Percentiles rank a stretch among this genome's conserved stretches.
Conservation (phyloP, 192 early-diverging fungal genomes). For the Coemansia guatemalensis region DNA sequence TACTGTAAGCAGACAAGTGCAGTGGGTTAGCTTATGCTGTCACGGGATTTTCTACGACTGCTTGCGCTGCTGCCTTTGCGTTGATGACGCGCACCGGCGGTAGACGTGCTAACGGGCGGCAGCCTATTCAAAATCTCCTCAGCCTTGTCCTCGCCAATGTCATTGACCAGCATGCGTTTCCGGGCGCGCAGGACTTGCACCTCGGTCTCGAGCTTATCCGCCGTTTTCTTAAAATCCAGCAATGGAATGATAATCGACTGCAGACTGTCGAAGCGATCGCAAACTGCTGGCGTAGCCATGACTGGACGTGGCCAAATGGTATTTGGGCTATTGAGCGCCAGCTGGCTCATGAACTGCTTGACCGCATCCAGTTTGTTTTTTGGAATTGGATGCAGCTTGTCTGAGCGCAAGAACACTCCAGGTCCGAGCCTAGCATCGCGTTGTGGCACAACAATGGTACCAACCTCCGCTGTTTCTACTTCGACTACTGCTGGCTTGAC, state of each 20-base stretch:
- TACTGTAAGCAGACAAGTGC: neutral
- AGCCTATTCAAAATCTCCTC: constrained; percentile 30
- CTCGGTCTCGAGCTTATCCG: constrained; percentile 80
- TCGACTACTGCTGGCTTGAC: constrained; percentile 28
- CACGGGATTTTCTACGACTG: constrained; percentile 37
- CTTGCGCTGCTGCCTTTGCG: constrained; percentile 49
- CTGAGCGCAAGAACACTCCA: constrained; percentile 52
- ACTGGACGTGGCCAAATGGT: constrained; percentile 66
- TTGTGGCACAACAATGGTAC: constrained; percentile 29
- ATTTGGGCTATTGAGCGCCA: constrained; percentile 43
- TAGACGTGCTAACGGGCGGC: constrained; percentile 15
- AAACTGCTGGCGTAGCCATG: constrained; percentile 82
- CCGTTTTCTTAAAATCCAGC: constrained; percentile 79
- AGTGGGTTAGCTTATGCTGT: neutral
- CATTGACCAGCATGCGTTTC: constrained; percentile 44
- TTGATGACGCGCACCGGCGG: constrained; percentile 19
- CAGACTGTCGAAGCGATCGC: constrained; percentile 76
- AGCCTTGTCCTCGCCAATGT: constrained; percentile 34
- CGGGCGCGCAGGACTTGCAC: constrained; percentile 53
- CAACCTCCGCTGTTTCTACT: constrained; percentile 27
- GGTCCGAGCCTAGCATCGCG: constrained; percentile 49
- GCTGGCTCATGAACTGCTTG: constrained; percentile 49
- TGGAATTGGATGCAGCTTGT: constrained; percentile 49
- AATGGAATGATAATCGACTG: constrained; percentile 71
- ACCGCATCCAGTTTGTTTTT: constrained; percentile 53